A percentile compares a stretch with the other conserved stretches of the same genome.
These are phyloP conservation scores for Solanum paucissectum DNA, from an alignment of 257 asterid genomes.

Conservation along the genomic window DNA sequence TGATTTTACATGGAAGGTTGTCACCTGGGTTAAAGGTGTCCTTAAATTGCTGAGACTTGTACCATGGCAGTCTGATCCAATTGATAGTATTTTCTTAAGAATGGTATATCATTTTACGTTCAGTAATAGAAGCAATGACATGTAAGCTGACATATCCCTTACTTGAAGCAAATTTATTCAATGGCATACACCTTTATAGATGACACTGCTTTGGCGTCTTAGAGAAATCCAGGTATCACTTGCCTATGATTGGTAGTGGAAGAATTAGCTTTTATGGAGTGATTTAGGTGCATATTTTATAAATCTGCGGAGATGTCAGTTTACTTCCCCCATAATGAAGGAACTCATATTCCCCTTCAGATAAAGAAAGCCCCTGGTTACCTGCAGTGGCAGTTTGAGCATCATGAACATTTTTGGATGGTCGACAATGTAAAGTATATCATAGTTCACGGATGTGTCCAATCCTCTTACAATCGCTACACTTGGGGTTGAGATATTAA, in stretches of 20 bases:
- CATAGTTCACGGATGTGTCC: not conserved
- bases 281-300: not conserved
- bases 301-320: not conserved
- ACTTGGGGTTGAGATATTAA: not conserved
- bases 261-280: not conserved
- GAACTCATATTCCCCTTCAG: not conserved
- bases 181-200: not conserved
- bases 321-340: not conserved
- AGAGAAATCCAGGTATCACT: not conserved
- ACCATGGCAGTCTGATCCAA: not conserved
- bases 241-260: not conserved
- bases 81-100: not conserved
- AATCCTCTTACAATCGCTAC: not conserved
- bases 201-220: not conserved
- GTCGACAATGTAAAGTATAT: not conserved
- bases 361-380: not conserved
- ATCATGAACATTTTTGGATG: not conserved
- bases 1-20: not conserved
- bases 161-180: not conserved
- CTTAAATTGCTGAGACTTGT: not conserved
- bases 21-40: not conserved
- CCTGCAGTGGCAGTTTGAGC: not conserved
- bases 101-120: not conserved
- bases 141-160: not conserved
- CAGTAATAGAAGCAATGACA: not conserved